These are phyloP conservation scores for Phytophthora citricola DNA, from an alignment of 352 stramenopile species.

Conservation along the genomic window DNA sequence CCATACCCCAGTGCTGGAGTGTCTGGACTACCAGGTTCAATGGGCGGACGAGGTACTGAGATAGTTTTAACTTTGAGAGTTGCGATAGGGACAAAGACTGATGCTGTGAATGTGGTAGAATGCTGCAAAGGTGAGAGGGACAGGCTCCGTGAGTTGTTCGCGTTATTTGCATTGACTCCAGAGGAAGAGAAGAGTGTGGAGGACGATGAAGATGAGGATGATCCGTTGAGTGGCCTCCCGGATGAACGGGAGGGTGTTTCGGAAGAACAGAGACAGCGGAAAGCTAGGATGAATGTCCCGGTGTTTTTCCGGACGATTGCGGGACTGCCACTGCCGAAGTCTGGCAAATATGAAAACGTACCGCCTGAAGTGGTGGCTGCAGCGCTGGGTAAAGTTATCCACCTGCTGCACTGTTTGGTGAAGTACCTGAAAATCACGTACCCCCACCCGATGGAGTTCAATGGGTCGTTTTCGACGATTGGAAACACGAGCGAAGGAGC, in stretches of 20 bases:
- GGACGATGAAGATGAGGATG: constrained; percentile 26
- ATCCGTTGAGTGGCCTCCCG: constrained; percentile 32
- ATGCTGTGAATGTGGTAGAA: constrained; percentile 41
- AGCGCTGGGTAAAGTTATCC: constrained; percentile 77
- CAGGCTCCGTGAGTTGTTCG: constrained; percentile 75
- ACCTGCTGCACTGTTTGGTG: constrained; percentile 68
- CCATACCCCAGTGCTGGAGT: constrained; percentile 62
- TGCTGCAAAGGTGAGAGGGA: constrained; percentile 66
- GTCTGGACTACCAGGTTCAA: constrained; percentile 72
- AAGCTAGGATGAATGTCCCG: constrained; percentile 14
- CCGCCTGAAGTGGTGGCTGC: constrained; percentile 78
- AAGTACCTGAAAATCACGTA: constrained; percentile 80
- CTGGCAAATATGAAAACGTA: constrained; percentile 72
- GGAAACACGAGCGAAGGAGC: constrained; percentile 79
- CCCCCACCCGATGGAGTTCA: constrained; percentile 87
- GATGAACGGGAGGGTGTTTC: constrained; percentile 28
- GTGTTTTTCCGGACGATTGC: constrained; percentile 75
- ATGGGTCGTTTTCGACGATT: constrained; percentile 90
- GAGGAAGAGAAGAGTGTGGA: constrained; percentile 24
- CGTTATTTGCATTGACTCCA: constrained; percentile 51
- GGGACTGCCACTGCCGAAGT: constrained; percentile 73
- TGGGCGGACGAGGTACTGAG: constrained; percentile 59
- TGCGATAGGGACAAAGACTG: not conserved
- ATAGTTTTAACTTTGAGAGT: not conserved
- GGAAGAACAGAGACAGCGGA: constrained; percentile 22